These are phyloP conservation scores for Hypoxylon crocopeplum DNA, from an alignment of 495 filamentous ascomycete genomes.

Conservation along the genomic window DNA sequence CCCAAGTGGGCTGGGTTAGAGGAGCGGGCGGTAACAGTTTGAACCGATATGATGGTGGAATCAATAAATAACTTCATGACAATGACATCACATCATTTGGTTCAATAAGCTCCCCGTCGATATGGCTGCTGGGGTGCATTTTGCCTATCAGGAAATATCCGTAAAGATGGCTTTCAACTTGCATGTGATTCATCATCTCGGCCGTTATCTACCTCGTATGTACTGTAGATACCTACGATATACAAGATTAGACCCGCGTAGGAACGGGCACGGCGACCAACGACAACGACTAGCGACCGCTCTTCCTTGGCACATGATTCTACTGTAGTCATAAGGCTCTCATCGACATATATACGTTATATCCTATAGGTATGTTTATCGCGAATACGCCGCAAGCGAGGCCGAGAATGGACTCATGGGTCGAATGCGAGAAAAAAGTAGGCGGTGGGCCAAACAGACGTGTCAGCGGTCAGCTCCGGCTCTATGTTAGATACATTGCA, in stretches of 20 bases:
- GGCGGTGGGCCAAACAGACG: conserved; percentile 12
- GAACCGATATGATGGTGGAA: conserved; percentile 16
- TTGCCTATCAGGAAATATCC: conserved; percentile 24
- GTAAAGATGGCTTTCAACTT: conserved; percentile 3
- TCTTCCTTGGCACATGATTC: conserved; percentile 22
- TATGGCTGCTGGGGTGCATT: conserved; percentile 15
- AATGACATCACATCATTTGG: conserved; percentile 34
- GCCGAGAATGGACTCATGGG: conserved; percentile 15
- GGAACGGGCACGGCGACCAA: conserved; percentile 8
- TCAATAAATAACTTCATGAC: conserved; percentile 21
- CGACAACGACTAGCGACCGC: conserved; percentile 10
- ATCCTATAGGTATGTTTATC: no score
- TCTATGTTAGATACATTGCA: conserved; percentile 2
- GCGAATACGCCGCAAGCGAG: no score
- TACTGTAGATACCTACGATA: no score
- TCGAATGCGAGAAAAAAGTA: background rate
- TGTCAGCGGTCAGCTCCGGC: conserved; percentile 34
- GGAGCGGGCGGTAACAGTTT: conserved; percentile 12
- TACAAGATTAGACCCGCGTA: background rate
- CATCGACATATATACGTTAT: no score
- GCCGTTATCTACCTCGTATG: background rate
- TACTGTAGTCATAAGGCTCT: no score
- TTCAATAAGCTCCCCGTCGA: background rate
- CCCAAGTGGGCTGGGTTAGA: conserved; percentile 11
- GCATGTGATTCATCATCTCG: conserved; percentile 10